Base-by-base conservation (phyloP, 257 asterid genomes). In the Echites panduratus region DNA sequence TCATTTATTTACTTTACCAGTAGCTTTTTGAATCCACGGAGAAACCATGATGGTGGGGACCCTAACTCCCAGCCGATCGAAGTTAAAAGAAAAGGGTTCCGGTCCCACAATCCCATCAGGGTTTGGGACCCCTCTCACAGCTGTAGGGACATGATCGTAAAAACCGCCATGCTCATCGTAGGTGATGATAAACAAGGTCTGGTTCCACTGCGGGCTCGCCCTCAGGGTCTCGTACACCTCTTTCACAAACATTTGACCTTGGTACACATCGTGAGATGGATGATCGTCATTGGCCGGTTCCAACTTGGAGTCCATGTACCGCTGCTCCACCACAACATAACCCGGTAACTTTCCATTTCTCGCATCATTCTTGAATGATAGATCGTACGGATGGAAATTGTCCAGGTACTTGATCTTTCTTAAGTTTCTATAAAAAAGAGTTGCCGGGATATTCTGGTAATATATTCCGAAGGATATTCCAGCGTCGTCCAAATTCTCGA, bases 111-210 rank as follows among this genome's bases (percentile, higher is more conserved):
- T 80, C 20, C 71, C 94, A 71, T 93, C 97, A 0, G 98, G 97
- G 79, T 85, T 91, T 0, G 96, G 97, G 52, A 91, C 88, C 35
- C 94, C 96, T 2, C 47, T 45, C 13, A 78, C 89, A 0, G 94
- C 96, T 0, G 94, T 93, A 0, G 97, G 61, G 41, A 89, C 98
- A 13, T 93, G 98, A 70, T 91, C 97, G 5, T 68, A 93, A 75
- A 79, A 93, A 0, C 98, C 98, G 0, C 97, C 98, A n/a, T 93
- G 98, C 87, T 93, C 97, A 47, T 93, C 97, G 24, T 93, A 93
- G 2, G 97, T 93, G 75, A 93, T 89, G 20, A 93, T 35, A 0
- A 93, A 52, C 35, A 88, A 77, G 8, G 92, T 91, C 20, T 84
- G 79, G 61, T 91, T 94, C 97, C 98, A 94, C 79, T 89, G 95